Conservation (phyloP, 257 asterid species). For the Ilex asprella region DNA sequence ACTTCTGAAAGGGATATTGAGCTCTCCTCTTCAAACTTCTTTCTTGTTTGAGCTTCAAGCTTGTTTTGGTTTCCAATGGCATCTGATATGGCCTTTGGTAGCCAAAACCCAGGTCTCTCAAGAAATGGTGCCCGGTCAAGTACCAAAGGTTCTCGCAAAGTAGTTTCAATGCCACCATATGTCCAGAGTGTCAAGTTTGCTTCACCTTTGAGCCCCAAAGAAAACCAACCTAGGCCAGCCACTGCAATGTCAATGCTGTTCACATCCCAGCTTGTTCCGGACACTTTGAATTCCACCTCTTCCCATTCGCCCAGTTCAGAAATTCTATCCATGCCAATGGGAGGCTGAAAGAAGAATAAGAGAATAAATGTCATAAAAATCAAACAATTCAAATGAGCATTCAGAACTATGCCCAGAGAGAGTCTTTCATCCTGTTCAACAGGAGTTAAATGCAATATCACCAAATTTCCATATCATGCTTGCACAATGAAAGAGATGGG, state of each 20-base stretch:
- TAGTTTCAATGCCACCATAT: constrained; percentile 54
- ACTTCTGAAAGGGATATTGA: background rate
- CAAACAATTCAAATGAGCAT: too few species aligned
- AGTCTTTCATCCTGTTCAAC: too few species aligned
- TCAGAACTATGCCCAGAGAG: too few species aligned
- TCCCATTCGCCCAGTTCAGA: constrained; percentile 74
- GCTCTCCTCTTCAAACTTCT: constrained; percentile 23
- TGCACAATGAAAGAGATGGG: too few species aligned
- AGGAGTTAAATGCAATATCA: too few species aligned
- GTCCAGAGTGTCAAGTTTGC: constrained; percentile 71
- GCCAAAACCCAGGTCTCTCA: constrained; percentile 90
- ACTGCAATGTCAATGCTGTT: constrained; percentile 66
- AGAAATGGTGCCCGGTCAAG: constrained; percentile 75
- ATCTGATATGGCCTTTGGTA: constrained; percentile 87
- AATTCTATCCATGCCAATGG: constrained; percentile 46
- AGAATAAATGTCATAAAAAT: background rate
- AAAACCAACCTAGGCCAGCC: constrained; percentile 89
- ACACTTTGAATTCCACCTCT: constrained; percentile 47
- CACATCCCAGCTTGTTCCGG: constrained; percentile 87
- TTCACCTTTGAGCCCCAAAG: constrained; percentile 84
- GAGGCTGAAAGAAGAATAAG: constrained; percentile 51
- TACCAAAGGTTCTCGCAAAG: constrained; percentile 72
- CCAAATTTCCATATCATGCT: too few species aligned
- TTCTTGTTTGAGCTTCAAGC: constrained; percentile 59
- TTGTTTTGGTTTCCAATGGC: constrained; percentile 56